Percentiles rank a stretch among this genome's conserved stretches.
Conservation (phyloP, 495 filamentous ascomycete genomes). For the Tetracladium marchalianum region DNA sequence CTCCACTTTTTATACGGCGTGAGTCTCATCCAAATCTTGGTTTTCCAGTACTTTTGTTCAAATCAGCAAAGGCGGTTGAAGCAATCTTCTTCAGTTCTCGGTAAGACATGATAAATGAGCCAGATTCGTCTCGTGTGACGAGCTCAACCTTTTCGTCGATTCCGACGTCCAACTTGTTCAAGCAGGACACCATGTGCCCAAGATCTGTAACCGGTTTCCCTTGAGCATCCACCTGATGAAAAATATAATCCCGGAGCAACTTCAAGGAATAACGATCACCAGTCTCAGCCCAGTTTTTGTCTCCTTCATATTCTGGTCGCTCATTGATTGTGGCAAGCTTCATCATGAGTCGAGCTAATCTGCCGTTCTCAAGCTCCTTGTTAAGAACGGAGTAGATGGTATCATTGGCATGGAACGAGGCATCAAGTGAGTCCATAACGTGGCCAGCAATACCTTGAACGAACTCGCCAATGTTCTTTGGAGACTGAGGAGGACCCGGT, state of each 20-base stretch:
- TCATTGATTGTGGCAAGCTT: conserved; percentile 84
- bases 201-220: conserved; percentile 74
- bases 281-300: conserved; percentile 73
- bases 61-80: conserved; percentile 68
- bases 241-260: conserved; percentile 93
- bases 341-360: conserved; percentile 67
- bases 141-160: conserved; percentile 76
- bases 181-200: conserved; percentile 68
- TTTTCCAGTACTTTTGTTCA: conserved; percentile 37
- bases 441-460: conserved; percentile 67
- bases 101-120: conserved; percentile 75
- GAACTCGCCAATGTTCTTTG: conserved; percentile 68
- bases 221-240: conserved; percentile 82
- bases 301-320: conserved; percentile 70
- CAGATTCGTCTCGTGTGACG: conserved; percentile 83
- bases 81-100: conserved; percentile 75
- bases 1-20: neutral
- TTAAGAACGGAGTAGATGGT: conserved; percentile 57
- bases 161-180: conserved; percentile 91
- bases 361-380: conserved; percentile 84
- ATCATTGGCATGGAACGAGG: conserved; percentile 64
- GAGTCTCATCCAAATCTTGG: too few species aligned
- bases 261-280: conserved; percentile 86
- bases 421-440: conserved; percentile 59
- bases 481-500: conserved; percentile 30